A percentile compares a stretch with the other conserved stretches of the same genome.
Conservation (phyloP, 805 yeast species). For the Starmerella apis region DNA sequence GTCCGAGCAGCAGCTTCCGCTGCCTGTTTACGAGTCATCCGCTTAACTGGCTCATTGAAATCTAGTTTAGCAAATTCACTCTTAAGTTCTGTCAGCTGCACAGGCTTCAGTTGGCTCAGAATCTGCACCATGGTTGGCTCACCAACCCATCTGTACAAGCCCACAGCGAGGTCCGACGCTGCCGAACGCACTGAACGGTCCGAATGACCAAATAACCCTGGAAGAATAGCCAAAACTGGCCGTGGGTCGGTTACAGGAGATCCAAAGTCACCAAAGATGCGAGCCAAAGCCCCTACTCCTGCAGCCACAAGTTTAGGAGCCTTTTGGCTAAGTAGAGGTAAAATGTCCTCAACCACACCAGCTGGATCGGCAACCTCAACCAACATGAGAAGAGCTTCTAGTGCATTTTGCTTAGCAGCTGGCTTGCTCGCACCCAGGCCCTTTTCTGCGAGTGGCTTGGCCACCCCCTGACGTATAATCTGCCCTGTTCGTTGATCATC, state of each 20-base stretch:
- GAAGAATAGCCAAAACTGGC: conserved; percentile 45
- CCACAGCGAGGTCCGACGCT: conserved; percentile 57
- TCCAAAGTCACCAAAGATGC: conserved; percentile 52
- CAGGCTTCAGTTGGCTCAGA: conserved; percentile 64
- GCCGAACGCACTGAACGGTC: conserved; percentile 79
- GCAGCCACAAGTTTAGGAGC: conserved; percentile 73
- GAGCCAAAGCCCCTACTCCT: conserved; percentile 45
- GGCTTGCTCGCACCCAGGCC: conserved; percentile 67
- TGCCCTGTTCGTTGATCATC: conserved; percentile 31
- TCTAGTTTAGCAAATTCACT: conserved; percentile 51
- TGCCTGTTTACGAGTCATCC: conserved; percentile 15
- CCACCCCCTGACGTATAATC: conserved; percentile 25
- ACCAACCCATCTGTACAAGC: conserved; percentile 66
- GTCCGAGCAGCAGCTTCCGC: conserved; percentile 3
- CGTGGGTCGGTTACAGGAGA: conserved; percentile 50
- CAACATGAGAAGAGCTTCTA: conserved; percentile 50
- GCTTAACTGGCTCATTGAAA: conserved; percentile 3
- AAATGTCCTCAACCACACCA: conserved; percentile 47
- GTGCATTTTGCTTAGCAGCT: conserved; percentile 57
- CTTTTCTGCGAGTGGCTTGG: conserved; percentile 56
- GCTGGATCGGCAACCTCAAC: conserved; percentile 57
- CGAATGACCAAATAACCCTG: conserved; percentile 70
- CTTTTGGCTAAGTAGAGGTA: conserved; percentile 43
- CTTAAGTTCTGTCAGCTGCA: conserved; percentile 76
- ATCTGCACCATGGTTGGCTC: conserved; percentile 46